phyloP scores from a whole-genome alignment of 2,329 filamentous ascomycete species.

The Alternaria arborescens region DNA sequence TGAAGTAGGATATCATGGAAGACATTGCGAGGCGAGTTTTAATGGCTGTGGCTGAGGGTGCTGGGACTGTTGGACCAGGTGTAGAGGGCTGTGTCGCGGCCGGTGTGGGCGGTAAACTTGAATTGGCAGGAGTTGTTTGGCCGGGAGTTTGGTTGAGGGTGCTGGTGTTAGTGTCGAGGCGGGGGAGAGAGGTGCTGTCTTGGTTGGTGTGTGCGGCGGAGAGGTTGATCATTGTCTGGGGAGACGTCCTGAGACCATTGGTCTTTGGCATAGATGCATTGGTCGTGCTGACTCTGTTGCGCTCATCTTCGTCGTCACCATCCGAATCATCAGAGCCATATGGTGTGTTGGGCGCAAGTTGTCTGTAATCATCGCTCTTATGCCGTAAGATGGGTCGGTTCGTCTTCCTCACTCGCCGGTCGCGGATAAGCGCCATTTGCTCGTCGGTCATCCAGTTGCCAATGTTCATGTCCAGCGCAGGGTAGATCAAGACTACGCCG shows the following conservation, averaged over 20 bases:
- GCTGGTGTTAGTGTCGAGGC: conserved; percentile 27
- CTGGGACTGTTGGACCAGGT: conserved; percentile 17
- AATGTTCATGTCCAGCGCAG: conserved; percentile 94
- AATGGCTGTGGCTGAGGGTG: conserved; percentile 61
- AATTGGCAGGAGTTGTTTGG: conserved; percentile 21
- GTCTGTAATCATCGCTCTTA: conserved; percentile 89
- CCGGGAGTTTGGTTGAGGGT: conserved; percentile 33
- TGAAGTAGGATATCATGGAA: conserved; percentile 98
- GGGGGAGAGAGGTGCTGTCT: conserved; percentile 34
- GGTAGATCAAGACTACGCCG: conserved; percentile 86
- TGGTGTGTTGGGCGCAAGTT: conserved; percentile 81
- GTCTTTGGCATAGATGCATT: conserved; percentile 27
- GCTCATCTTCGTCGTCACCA: conserved; percentile 55
- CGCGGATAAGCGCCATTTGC: conserved; percentile 92
- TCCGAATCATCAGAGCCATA: conserved; percentile 78
- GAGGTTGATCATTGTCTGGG: conserved; percentile 48
- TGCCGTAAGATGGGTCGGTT: conserved; percentile 80
- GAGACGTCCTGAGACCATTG: conserved; percentile 40
- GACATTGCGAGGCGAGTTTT: conserved; percentile 91
- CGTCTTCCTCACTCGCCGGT: conserved; percentile 77
- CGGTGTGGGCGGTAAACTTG: conserved; percentile 30
- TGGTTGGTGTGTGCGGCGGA: conserved; percentile 51
- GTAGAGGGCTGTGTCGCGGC: conserved; percentile 25
- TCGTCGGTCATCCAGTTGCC: conserved; percentile 99
- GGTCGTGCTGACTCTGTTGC: conserved; percentile 19